phyloP scores from a whole-genome alignment of 331 rosid genomes.

The Acacia concinna region DNA sequence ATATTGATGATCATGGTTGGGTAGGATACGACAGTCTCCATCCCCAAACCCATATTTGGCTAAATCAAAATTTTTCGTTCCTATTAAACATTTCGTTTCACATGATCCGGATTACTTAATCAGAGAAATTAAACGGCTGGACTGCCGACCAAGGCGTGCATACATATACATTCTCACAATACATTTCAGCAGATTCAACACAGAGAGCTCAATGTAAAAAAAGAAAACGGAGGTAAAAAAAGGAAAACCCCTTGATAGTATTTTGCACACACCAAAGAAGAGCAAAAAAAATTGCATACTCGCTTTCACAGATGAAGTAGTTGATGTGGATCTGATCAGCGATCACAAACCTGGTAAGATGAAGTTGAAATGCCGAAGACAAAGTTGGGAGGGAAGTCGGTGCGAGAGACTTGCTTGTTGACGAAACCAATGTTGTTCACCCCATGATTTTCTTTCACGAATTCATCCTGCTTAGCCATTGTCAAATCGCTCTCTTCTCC shows the following conservation, averaged over 20 bases:
- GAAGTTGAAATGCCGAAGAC: slow-evolving; percentile 89
- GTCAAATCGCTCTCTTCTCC: neutral
- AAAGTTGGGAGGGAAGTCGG: slow-evolving; percentile 76
- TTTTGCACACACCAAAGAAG: neutral
- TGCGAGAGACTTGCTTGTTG: slow-evolving; percentile 45
- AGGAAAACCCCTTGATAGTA: neutral
- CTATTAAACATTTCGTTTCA: neutral
- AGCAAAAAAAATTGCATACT: neutral
- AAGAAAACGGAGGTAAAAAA: neutral
- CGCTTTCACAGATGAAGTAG: neutral
- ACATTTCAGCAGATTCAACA: neutral
- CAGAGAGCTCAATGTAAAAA: neutral
- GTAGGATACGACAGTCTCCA: neutral
- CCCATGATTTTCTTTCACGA: slow-evolving; percentile 31
- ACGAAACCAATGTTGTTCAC: slow-evolving; percentile 22
- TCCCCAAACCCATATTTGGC: neutral
- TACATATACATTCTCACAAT: neutral
- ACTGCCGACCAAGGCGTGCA: neutral
- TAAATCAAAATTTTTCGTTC: neutral
- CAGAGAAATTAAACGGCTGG: neutral
- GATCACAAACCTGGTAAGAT: slow-evolving; percentile 69
- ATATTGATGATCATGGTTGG: neutral
- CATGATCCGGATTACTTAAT: neutral
- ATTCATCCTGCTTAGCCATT: slow-evolving; percentile 56
- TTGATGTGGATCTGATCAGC: neutral